phyloP scores from a whole-genome alignment of 805 yeast genomes.

The Candida germanica region DNA sequence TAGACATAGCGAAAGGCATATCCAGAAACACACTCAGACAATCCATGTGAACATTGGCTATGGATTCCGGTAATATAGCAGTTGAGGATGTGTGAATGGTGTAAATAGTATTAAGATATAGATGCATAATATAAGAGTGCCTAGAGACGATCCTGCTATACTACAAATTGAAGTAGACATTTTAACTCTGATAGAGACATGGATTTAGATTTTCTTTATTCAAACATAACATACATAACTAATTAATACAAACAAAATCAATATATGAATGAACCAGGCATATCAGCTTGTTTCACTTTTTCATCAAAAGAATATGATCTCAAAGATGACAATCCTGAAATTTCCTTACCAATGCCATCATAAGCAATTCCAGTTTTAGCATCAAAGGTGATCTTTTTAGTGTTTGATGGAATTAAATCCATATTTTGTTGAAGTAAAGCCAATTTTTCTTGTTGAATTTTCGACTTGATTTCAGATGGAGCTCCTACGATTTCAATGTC shows the following conservation, averaged over 20 bases:
- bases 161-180: too few relatives aligned
- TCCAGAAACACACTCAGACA: too few relatives aligned
- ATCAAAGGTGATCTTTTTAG: constrained; percentile 15
- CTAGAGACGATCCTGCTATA: too few relatives aligned
- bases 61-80: too few relatives aligned
- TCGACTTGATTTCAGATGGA: constrained; percentile 9
- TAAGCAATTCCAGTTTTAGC: constrained; percentile 16
- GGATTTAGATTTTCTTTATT: not conserved
- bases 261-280: constrained; percentile 16
- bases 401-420: constrained; percentile 12
- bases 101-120: too few relatives aligned
- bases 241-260: constrained; percentile 1
- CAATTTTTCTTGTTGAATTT: constrained; percentile 9
- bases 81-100: too few relatives aligned
- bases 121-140: too few relatives aligned
- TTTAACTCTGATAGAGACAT: not conserved
- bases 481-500: constrained; percentile 15
- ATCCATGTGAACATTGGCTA: too few relatives aligned
- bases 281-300: constrained; percentile 6
- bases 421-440: constrained; percentile 9
- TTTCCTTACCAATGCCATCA: constrained; percentile 16
- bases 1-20: too few relatives aligned
- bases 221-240: not conserved
- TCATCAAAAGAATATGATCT: constrained; percentile 13
- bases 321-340: constrained; percentile 12